Conservation (phyloP, 441 rosid genomes). For the Erysimum pusillum region DNA sequence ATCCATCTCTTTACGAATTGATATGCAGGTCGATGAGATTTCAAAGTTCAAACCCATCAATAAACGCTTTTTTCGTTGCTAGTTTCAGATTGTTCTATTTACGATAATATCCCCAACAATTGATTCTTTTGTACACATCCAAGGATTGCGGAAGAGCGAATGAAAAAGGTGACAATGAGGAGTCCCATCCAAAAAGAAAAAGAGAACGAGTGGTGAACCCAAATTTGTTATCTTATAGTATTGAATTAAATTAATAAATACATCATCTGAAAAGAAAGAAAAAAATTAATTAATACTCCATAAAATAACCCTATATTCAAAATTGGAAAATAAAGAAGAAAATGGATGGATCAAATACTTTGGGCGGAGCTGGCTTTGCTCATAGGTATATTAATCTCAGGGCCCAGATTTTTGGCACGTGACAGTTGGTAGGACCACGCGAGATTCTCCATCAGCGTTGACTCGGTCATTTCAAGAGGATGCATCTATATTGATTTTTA, state of each 20-base stretch:
- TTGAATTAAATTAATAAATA: constrained; percentile 11
- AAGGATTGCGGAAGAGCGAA: constrained; percentile 40
- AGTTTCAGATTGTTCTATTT: constrained; percentile 13
- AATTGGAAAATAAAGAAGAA: constrained; percentile 15
- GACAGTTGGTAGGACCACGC: constrained; percentile 29
- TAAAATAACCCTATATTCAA: constrained; percentile 3
- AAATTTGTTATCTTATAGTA: constrained; percentile 15
- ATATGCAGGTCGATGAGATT: constrained; percentile 19
- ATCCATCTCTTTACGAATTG: constrained; percentile 22
- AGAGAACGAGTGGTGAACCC: constrained; percentile 41
- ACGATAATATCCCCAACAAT: constrained; percentile 3
- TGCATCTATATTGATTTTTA: not conserved
- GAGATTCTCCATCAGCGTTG: constrained; percentile 42
- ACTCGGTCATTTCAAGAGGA: constrained; percentile 38
- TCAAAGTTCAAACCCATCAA: constrained; percentile 28
- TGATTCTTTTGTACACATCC: constrained; percentile 37
- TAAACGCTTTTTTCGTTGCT: not conserved
- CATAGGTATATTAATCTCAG: constrained; percentile 27
- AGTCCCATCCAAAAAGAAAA: constrained; percentile 41
- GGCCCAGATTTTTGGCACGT: constrained; percentile 42
- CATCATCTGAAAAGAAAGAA: too few relatives aligned
- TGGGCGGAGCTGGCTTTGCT: constrained; percentile 45
- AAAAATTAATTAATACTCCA: not conserved
- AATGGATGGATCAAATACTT: constrained; percentile 47
- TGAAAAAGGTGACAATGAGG: constrained; percentile 29